These are phyloP conservation scores for Wallacemonas rigidus DNA, from an alignment of 208 protist species.

Conservation along the genomic window DNA sequence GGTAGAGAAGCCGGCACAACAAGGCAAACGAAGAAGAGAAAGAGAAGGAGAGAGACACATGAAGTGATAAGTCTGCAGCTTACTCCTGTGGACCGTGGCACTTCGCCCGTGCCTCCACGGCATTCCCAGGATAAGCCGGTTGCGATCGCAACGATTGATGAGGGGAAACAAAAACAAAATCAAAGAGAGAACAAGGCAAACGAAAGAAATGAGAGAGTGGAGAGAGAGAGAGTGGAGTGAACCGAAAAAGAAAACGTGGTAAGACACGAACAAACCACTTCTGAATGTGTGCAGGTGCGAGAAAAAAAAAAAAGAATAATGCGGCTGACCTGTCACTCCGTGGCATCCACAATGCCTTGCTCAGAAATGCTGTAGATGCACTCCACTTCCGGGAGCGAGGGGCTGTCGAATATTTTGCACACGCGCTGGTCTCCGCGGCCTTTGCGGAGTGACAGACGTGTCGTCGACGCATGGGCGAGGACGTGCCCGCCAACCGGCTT, in stretches of 20 bases:
- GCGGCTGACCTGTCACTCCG: conserved; percentile 51
- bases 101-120: not conserved
- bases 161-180: too few species aligned
- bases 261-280: conserved; percentile 7
- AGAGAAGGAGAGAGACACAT: not conserved
- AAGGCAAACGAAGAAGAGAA: not conserved
- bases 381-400: conserved; percentile 96
- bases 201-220: too few species aligned
- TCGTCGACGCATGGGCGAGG: conserved; percentile 98
- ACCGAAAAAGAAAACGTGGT: not conserved
- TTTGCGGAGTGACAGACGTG: conserved; percentile 94
- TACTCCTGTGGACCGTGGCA: not conserved
- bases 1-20: not conserved
- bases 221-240: too few species aligned
- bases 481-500: conserved; percentile 98
- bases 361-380: conserved; percentile 95
- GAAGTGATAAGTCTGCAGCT: not conserved
- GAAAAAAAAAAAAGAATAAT: not conserved
- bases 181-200: too few species aligned
- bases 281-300: not conserved
- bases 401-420: conserved; percentile 98
- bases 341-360: conserved; percentile 95
- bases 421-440: conserved; percentile 97
- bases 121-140: not conserved
- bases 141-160: too few species aligned